Evolutionary conservation across 1,139 yeast species (phyloP).

Genomic region (Yamadazyma taylorii): DNA sequence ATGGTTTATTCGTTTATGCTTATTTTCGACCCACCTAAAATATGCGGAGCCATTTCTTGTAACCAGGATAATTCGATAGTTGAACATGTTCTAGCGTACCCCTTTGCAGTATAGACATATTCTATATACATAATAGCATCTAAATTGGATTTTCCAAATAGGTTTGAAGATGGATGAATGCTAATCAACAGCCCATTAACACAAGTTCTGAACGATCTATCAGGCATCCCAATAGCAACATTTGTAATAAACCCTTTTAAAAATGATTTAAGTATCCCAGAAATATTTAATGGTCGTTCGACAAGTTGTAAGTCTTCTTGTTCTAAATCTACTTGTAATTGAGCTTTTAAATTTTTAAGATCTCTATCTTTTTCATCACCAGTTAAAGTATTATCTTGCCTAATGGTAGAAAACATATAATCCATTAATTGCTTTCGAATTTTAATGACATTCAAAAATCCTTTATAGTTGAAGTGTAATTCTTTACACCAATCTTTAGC

Average conservation of each 20-base stretch:
- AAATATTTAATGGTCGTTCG: constrained; percentile 47
- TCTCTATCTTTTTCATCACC: constrained; percentile 28
- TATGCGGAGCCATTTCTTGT: constrained; percentile 77
- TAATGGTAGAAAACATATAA: constrained; percentile 58
- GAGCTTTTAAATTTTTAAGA: constrained; percentile 26
- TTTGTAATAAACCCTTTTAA: constrained; percentile 79
- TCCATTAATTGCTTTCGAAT: constrained; percentile 74
- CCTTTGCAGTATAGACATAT: constrained; percentile 88
- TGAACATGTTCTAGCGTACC: constrained; percentile 87
- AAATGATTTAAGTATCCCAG: constrained; percentile 70
- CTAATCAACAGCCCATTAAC: constrained; percentile 77
- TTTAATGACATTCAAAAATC: constrained; percentile 73
- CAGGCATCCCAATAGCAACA: constrained; percentile 94
- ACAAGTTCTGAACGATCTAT: constrained; percentile 85
- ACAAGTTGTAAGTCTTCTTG: constrained; percentile 25
- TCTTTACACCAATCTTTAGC: constrained; percentile 82
- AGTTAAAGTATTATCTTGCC: constrained; percentile 36
- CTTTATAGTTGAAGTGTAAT: constrained; percentile 71
- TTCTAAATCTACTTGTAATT: constrained; percentile 25
- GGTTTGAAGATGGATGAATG: constrained; percentile 87
- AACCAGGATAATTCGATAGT: constrained; percentile 86
- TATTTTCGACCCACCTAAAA: constrained; percentile 46
- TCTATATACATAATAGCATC: constrained; percentile 95
- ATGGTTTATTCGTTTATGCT: constrained; percentile 21
- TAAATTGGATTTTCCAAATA: constrained; percentile 73